Evolutionary conservation across 2,329 filamentous ascomycete species (phyloP).

Genomic region (Claviceps purpurea): DNA sequence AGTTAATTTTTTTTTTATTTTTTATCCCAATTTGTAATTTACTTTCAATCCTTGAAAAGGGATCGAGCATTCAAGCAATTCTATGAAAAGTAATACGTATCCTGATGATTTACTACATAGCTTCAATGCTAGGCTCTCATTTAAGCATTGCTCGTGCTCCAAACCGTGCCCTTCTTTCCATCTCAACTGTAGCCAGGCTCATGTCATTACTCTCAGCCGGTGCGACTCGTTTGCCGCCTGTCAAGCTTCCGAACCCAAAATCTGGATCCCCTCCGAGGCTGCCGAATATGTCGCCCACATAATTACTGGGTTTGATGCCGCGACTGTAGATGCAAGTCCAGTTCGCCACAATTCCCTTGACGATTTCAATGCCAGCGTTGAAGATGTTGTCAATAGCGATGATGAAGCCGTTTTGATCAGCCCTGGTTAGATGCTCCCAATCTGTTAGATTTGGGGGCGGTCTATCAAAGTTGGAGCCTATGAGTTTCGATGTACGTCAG

Average conservation of each 20-base stretch:
- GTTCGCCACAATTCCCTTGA: conserved; percentile 45
- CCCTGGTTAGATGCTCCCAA: conserved; percentile 44
- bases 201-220: conserved; percentile 8
- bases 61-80: no score
- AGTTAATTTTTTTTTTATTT: no score
- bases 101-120: not conserved
- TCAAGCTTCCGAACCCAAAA: conserved; percentile 44
- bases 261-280: conserved; percentile 51
- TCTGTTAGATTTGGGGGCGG: conserved; percentile 44
- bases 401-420: conserved; percentile 49
- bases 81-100: no score
- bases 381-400: conserved; percentile 55
- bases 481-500: no score
- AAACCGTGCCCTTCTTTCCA: conserved; percentile 14
- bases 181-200: conserved; percentile 15
- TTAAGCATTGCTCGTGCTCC: conserved; percentile 13
- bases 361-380: conserved; percentile 49
- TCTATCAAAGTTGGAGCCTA: conserved; percentile 57
- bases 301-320: conserved; percentile 48
- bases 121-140: not conserved
- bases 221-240: conserved; percentile 20
- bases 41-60: no score
- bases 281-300: conserved; percentile 59
- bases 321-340: conserved; percentile 46
- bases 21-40: no score